These are phyloP conservation scores for Aspergillus pseudonomiae DNA, from an alignment of 2,329 filamentous ascomycete genomes.

Conservation along the genomic window DNA sequence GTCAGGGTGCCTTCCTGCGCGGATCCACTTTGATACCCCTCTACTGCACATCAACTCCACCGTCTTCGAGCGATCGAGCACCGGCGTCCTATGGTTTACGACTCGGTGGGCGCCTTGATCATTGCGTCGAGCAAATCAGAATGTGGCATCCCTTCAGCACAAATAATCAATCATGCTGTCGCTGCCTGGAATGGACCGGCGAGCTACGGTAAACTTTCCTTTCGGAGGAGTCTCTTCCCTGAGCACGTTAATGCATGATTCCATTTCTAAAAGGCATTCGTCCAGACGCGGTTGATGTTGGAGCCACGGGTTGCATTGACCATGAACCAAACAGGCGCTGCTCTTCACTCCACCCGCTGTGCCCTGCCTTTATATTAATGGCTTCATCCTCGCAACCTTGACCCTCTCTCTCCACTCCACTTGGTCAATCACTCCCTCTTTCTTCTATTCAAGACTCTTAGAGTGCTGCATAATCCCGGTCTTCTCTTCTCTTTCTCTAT, in stretches of 20 bases:
- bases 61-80: conserved; percentile 3
- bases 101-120: conserved; percentile 14
- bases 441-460: conserved; percentile 2
- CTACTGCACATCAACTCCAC: conserved; percentile 13
- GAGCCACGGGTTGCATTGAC: conserved; percentile 20
- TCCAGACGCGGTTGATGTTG: conserved; percentile 21
- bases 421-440: conserved; percentile 2
- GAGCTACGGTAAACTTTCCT: conserved; percentile 9
- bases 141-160: not conserved
- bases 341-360: conserved; percentile 7
- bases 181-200: conserved; percentile 1
- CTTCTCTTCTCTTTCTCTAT: not conserved
- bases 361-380: conserved; percentile 19
- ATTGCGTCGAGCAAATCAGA: conserved; percentile 16
- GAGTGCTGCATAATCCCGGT: conserved; percentile 3
- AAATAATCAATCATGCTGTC: conserved; percentile 3
- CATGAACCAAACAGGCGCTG: conserved; percentile 4
- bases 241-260: conserved; percentile 5
- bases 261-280: not conserved
- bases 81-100: conserved; percentile 3
- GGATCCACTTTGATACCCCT: conserved; percentile 6
- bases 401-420: conserved; percentile 10
- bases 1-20: not conserved
- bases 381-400: conserved; percentile 11
- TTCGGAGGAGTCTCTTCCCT: conserved; percentile 9